These are phyloP conservation scores for Alternaria ventricosa DNA, from an alignment of 2,329 filamentous ascomycete species.

Conservation along the genomic window DNA sequence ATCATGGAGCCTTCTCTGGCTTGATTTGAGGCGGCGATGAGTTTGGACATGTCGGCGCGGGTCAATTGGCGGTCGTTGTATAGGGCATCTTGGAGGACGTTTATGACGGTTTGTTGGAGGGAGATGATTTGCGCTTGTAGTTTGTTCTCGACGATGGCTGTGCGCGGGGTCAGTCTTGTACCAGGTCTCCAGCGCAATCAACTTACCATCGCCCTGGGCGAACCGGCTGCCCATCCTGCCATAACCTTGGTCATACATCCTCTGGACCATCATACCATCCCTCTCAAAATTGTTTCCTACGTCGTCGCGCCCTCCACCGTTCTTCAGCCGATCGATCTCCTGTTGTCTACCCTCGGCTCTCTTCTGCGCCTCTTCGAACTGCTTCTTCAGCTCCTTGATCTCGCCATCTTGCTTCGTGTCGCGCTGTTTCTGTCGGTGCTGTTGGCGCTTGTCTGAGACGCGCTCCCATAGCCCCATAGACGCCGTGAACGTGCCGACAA, in stretches of 20 bases:
- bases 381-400: conserved; percentile 41
- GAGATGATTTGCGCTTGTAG: conserved; percentile 53
- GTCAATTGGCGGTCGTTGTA: conserved; percentile 49
- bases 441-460: conserved; percentile 44
- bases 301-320: conserved; percentile 33
- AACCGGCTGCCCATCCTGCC: conserved; percentile 46
- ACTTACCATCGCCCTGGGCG: conserved; percentile 50
- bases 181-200: neutral
- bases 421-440: conserved; percentile 49
- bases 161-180: neutral
- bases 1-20: conserved; percentile 51
- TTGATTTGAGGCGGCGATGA: conserved; percentile 50
- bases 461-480: conserved; percentile 53
- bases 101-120: conserved; percentile 54
- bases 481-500: conserved; percentile 54
- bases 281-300: conserved; percentile 41
- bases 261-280: conserved; percentile 44
- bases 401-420: conserved; percentile 44
- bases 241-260: conserved; percentile 48
- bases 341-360: conserved; percentile 32
- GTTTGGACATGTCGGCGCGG: conserved; percentile 48
- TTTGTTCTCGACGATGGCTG: conserved; percentile 51
- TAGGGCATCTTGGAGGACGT: conserved; percentile 53
- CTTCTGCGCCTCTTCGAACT: conserved; percentile 40
- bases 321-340: conserved; percentile 30